These are phyloP conservation scores for Candida maris DNA, from an alignment of 805 yeast species.

Conservation along the genomic window DNA sequence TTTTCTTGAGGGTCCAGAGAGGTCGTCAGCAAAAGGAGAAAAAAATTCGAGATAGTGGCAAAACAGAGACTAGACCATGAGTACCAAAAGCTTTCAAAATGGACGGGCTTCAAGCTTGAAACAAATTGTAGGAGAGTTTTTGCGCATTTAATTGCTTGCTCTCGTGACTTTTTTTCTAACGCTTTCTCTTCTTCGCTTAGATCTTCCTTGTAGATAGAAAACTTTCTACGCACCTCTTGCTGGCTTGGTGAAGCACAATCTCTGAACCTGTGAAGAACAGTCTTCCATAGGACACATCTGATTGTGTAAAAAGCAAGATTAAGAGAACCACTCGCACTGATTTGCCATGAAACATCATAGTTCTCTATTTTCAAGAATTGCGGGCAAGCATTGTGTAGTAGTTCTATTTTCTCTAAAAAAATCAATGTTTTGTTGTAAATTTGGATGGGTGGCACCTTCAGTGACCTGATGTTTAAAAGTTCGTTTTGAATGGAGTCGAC, in stretches of 20 bases:
- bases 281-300: no score
- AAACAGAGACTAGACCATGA: conserved; percentile 16
- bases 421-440: conserved; percentile 3
- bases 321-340: conserved; percentile 6
- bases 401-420: conserved; percentile 3
- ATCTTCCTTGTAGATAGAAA: no score
- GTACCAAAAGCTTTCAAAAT: conserved; percentile 16
- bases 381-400: conserved; percentile 4
- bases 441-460: conserved; percentile 2
- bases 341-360: conserved; percentile 1
- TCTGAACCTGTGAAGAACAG: conserved; percentile 2
- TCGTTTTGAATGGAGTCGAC: conserved; percentile 11
- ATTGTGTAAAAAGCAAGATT: conserved; percentile 9
- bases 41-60: conserved; percentile 15
- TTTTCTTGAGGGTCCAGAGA: conserved; percentile 2
- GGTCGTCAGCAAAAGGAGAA: conserved; percentile 5
- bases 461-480: conserved; percentile 1
- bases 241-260: conserved; percentile 7
- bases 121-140: conserved; percentile 4
- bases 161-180: background rate
- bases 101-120: conserved; percentile 6
- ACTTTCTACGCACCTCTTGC: conserved; percentile 1
- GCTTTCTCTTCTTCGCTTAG: no score
- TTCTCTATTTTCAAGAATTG: conserved; percentile 6
- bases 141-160: conserved; percentile 3